Base-by-base conservation (phyloP, 2,329 filamentous ascomycete species). In the Sporothrix dimorphospora region DNA sequence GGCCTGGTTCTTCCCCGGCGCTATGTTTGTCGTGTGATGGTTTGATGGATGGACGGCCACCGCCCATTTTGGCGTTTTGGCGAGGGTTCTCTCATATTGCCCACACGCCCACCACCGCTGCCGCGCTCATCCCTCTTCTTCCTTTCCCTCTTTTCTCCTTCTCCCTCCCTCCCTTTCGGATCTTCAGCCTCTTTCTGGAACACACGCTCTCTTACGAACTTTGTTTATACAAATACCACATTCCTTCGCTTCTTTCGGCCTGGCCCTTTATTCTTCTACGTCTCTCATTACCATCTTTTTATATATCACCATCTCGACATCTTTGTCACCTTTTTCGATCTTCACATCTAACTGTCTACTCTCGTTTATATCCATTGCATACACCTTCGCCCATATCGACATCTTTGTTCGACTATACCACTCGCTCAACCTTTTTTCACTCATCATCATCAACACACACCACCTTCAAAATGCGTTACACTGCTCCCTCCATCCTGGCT, bases 401-500 rank as follows among this genome's bases (percentile, higher is more conserved):
- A 66, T 30, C n/a, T 49, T 49, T 47, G 65, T 49, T 67, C 45
- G 27, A 40, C 16, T 38, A 49, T 34, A n/a, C n/a, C 53, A 19
- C 53, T 57, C 27, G 27, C 53, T 34, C 55, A 51, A 49, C 47
- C 2, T 47, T 45, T 42, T 12, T n/a, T n/a, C n/a, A n/a, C n/a
- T n/a, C 30, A 9, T 47, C 27, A 63, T 16, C 16, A 19, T 19
- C 40, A 57, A 34, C 47, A 14, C 19, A 47, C 34, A 66, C 71
- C 71, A 21, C 40, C 12, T 19, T 75, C 73, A 89, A 85, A 73
- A 89, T 90, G 87, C 85, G 83, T 78, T 88, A 85, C 82, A 79
- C 82, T 75, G 74, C 83, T 75, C 81, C 85, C 73, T 81, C 87
- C 78, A 75, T 86, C 75, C 76, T 89, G 81, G 87, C 86, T 78